Conservation (phyloP, 2,329 filamentous ascomycete genomes). For the Dothideomycetidae sp. region DNA sequence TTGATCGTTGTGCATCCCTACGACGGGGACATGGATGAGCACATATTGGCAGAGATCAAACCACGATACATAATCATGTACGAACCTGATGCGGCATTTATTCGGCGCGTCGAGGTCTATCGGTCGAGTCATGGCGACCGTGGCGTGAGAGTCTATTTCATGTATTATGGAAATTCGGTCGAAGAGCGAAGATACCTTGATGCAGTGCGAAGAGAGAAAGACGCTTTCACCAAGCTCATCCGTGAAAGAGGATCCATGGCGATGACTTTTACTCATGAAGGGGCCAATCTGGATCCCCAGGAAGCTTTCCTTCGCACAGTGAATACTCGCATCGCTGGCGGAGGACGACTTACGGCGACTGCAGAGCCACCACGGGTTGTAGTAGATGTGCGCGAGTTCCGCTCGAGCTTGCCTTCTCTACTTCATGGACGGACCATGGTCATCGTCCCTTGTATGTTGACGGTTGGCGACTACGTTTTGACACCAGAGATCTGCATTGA, state of each 20-base stretch:
- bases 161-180: constrained; percentile 72
- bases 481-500: constrained; percentile 86
- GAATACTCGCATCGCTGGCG: constrained; percentile 92
- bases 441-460: constrained; percentile 87
- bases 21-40: constrained; percentile 89
- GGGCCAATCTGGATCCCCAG: constrained; percentile 62
- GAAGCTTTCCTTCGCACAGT: constrained; percentile 87
- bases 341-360: constrained; percentile 70
- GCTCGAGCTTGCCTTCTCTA: constrained; percentile 79
- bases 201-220: constrained; percentile 65
- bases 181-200: constrained; percentile 15
- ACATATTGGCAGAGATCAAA: constrained; percentile 85
- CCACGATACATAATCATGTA: constrained; percentile 98
- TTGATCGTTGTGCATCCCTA: constrained; percentile 84
- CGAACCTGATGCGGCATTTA: constrained; percentile 88
- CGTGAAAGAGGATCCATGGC: constrained; percentile 88
- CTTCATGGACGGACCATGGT: constrained; percentile 79
- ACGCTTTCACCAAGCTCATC: constrained; percentile 88
- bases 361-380: constrained; percentile 80
- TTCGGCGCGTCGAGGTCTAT: constrained; percentile 87
- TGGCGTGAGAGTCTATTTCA: constrained; percentile 85
- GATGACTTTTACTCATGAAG: constrained; percentile 63
- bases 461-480: constrained; percentile 90
- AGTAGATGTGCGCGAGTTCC: constrained; percentile 91
- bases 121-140: constrained; percentile 82